Evolutionary conservation across 495 filamentous ascomycete genomes (phyloP).

Genomic region (Sporormia fimetaria): DNA sequence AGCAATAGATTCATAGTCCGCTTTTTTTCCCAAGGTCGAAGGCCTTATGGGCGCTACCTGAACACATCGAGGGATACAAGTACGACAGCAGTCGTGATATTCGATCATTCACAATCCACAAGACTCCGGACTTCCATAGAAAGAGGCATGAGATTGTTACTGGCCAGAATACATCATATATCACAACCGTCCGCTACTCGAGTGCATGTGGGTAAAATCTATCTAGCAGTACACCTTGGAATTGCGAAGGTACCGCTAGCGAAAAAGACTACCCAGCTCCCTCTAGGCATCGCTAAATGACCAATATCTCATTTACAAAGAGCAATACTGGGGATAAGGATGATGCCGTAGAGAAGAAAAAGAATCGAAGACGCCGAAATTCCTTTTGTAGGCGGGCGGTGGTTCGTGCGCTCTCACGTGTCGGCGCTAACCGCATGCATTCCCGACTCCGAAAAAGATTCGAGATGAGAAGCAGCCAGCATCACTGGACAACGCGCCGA

Average conservation of each 20-base stretch:
- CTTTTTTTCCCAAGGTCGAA: too few species aligned
- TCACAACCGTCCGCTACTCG: not conserved
- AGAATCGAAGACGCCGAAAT: not conserved
- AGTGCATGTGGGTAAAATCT: slow-evolving; percentile 47
- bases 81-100: too few species aligned
- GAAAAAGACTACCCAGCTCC: slow-evolving; percentile 50
- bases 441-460: slow-evolving; percentile 12
- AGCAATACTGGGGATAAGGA: slow-evolving; percentile 55
- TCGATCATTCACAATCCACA: too few species aligned
- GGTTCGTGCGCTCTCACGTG: slow-evolving; percentile 9
- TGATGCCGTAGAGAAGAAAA: slow-evolving; percentile 24
- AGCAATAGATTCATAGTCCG: too few species aligned
- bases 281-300: slow-evolving; percentile 56
- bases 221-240: slow-evolving; percentile 61
- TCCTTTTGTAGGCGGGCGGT: not conserved
- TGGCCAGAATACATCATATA: too few species aligned
- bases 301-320: slow-evolving; percentile 43
- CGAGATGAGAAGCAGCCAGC: slow-evolving; percentile 1
- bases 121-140: too few species aligned
- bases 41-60: too few species aligned
- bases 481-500: slow-evolving; percentile 1
- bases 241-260: slow-evolving; percentile 58
- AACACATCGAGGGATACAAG: too few species aligned
- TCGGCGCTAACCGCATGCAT: slow-evolving; percentile 8
- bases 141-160: too few species aligned